These are phyloP conservation scores for Boletus eberwhitei DNA, from an alignment of 768 basidiomycete genomes.

Conservation along the genomic window DNA sequence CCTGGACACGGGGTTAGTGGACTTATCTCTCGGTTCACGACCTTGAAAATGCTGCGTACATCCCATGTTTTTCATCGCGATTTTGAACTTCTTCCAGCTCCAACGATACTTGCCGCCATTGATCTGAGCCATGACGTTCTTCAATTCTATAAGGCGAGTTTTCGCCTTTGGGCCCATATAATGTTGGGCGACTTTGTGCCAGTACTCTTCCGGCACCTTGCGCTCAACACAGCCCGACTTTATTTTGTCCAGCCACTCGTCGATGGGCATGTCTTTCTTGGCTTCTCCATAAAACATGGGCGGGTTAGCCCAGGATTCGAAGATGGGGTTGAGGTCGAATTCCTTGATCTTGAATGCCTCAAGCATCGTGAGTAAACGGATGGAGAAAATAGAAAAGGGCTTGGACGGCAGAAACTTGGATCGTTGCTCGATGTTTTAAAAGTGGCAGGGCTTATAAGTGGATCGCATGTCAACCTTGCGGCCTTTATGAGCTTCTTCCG, in stretches of 20 bases:
- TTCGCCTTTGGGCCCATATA: slow-evolving; percentile 72
- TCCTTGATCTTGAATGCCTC: slow-evolving; percentile 79
- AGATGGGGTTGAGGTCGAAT: slow-evolving; percentile 69
- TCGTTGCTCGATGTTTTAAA: slow-evolving; percentile 11
- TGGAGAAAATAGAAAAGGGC: neutral
- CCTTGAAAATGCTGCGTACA: slow-evolving; percentile 46
- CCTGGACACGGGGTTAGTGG: slow-evolving; percentile 38
- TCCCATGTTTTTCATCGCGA: slow-evolving; percentile 78
- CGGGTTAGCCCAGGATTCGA: slow-evolving; percentile 60
- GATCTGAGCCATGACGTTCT: slow-evolving; percentile 68
- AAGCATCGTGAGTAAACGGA: slow-evolving; percentile 41
- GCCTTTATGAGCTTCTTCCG: slow-evolving; percentile 18
- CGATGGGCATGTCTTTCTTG: slow-evolving; percentile 66
- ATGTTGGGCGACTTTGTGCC: slow-evolving; percentile 79
- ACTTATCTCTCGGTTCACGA: neutral
- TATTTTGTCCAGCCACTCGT: slow-evolving; percentile 71
- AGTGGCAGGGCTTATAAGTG: slow-evolving; percentile 25
- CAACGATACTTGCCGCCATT: slow-evolving; percentile 76
- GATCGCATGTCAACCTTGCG: slow-evolving; percentile 29
- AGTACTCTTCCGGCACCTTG: slow-evolving; percentile 74
- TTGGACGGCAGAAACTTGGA: slow-evolving; percentile 13
- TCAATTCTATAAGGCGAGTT: slow-evolving; percentile 62
- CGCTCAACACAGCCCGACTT: slow-evolving; percentile 68
- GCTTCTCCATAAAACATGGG: slow-evolving; percentile 66
- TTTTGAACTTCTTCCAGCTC: slow-evolving; percentile 81